phyloP scores from a whole-genome alignment of 169 alveolate genomes.

The Plasmodium knowlesi region DNA sequence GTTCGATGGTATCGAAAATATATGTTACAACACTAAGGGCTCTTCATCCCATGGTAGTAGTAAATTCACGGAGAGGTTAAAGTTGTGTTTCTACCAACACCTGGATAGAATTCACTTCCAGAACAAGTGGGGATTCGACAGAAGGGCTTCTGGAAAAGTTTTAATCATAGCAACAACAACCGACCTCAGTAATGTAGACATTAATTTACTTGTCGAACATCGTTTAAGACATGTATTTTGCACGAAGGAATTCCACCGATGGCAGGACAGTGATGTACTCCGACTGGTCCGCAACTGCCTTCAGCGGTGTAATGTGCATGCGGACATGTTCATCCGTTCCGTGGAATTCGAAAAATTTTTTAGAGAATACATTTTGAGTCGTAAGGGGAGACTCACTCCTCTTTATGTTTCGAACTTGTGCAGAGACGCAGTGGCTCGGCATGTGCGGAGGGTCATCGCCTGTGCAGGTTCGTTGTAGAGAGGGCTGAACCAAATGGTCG shows the following conservation, averaged over 20 bases:
- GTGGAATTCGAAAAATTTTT: constrained; percentile 10
- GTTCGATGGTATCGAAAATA: constrained; percentile 45
- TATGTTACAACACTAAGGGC: constrained; percentile 10
- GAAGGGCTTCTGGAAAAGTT: background rate
- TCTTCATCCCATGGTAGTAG: background rate
- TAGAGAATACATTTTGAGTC: constrained; percentile 1
- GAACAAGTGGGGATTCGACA: constrained; percentile 14
- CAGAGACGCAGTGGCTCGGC: background rate
- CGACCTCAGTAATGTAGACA: constrained; percentile 21
- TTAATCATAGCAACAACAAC: constrained; percentile 41
- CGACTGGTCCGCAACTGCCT: constrained; percentile 19
- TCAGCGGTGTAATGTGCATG: constrained; percentile 3
- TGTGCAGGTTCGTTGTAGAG: constrained; percentile 4
- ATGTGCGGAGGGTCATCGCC: background rate
- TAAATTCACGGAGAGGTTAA: constrained; percentile 32
- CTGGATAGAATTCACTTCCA: constrained; percentile 36
- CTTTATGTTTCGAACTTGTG: constrained; percentile 27
- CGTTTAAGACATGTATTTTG: constrained; percentile 20
- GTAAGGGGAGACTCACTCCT: constrained; percentile 18
- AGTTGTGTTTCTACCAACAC: constrained; percentile 56
- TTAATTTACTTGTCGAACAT: constrained; percentile 13
- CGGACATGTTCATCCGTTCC: constrained; percentile 8
- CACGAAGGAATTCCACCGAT: constrained; percentile 3
- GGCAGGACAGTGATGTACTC: constrained; percentile 36
- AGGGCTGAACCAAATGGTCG: background rate